Evolutionary conservation across 305 asterid genomes (phyloP).

Genomic region (Fraxinus xanthoxyloides): DNA sequence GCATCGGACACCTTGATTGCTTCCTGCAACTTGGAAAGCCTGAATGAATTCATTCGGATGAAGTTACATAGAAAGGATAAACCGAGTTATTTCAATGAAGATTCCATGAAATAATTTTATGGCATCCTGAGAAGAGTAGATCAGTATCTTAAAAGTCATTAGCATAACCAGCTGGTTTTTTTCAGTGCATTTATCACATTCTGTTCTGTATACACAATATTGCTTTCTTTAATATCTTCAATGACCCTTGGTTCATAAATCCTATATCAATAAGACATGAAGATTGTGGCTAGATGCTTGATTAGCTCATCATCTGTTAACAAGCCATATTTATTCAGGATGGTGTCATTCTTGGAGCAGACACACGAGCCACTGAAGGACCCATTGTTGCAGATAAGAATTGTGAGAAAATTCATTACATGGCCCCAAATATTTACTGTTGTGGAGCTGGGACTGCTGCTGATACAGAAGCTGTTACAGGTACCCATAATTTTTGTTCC

Average conservation of each 20-base stretch:
- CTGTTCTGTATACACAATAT: neutral
- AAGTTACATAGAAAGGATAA: neutral
- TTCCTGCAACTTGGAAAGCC: neutral
- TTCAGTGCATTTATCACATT: neutral
- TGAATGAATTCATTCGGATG: neutral
- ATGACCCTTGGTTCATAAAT: neutral
- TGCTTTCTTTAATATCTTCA: neutral
- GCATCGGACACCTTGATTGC: neutral
- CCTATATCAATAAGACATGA: neutral
- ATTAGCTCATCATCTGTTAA: neutral
- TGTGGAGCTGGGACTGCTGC: constrained; percentile 75
- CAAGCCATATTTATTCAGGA: constrained; percentile 30
- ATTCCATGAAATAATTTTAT: neutral
- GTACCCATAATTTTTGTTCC: constrained; percentile 15
- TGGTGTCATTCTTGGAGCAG: constrained; percentile 69
- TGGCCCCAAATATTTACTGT: constrained; percentile 60
- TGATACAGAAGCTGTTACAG: constrained; percentile 67
- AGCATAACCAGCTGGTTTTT: neutral
- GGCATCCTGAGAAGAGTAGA: neutral
- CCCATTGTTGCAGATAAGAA: constrained; percentile 63
- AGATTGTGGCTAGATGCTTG: neutral
- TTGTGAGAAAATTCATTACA: constrained; percentile 57
- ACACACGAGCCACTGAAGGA: constrained; percentile 64
- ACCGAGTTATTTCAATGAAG: neutral
- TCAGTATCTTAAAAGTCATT: neutral